phyloP scores from a whole-genome alignment of 106 monocot species.

The Platanthera guangdongensis region DNA sequence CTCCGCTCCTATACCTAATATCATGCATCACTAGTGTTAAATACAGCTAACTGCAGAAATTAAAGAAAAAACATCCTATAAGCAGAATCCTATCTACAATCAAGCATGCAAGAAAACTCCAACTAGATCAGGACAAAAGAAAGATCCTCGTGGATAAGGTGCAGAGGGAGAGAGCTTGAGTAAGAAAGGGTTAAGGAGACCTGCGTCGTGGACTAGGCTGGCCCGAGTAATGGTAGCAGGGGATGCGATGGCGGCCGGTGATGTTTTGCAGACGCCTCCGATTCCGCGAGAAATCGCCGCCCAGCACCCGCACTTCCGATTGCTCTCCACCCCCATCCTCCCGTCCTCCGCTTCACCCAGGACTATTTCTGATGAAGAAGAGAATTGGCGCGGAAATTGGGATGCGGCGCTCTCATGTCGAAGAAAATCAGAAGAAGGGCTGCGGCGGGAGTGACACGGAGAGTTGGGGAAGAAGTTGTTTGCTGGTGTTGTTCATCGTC shows the following conservation, averaged over 20 bases:
- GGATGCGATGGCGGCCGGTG: constrained; percentile 9
- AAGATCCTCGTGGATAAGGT: neutral
- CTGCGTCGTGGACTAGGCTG: constrained; percentile 46
- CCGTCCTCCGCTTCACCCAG: neutral
- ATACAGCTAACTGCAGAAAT: neutral
- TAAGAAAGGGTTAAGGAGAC: constrained; percentile 7
- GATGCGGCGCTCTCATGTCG: constrained; percentile 4
- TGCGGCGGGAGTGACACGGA: constrained; percentile 6
- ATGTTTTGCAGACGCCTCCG: constrained; percentile 17
- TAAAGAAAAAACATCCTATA: neutral
- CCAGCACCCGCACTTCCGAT: constrained; percentile 45
- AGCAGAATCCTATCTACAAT: neutral
- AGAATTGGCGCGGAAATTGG: constrained; percentile 2
- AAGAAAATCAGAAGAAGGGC: neutral
- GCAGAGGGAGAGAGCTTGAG: neutral
- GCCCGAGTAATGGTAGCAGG: constrained; percentile 24
- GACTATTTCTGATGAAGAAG: neutral
- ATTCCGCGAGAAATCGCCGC: constrained; percentile 29
- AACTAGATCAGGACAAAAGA: neutral
- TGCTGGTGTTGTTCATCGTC: constrained; percentile 18
- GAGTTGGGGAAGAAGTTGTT: constrained; percentile 12
- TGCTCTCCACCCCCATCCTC: constrained; percentile 4
- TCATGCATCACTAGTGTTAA: neutral
- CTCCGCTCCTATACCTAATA: neutral
- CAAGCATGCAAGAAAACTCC: neutral